These are phyloP conservation scores for Fusarium ambrosium DNA, from an alignment of 2,329 filamentous ascomycete species.

Conservation along the genomic window DNA sequence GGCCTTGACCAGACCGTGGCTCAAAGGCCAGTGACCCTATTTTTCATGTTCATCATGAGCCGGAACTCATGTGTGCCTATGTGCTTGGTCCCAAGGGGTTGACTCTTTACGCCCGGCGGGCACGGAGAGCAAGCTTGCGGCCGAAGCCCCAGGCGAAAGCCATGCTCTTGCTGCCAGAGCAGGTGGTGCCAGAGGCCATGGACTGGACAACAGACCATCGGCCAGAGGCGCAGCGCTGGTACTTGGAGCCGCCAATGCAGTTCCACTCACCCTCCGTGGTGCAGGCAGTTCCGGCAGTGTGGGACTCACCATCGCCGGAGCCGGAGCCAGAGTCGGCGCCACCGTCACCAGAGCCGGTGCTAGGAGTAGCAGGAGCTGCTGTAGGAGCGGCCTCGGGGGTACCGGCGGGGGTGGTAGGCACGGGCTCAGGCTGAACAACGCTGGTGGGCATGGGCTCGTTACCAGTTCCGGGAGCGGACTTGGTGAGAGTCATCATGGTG, in stretches of 20 bases:
- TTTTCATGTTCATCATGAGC: slow-evolving; percentile 18
- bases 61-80: not conserved
- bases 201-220: slow-evolving; percentile 63
- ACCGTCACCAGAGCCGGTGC: slow-evolving; percentile 39
- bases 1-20: not conserved
- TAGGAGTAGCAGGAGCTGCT: slow-evolving; percentile 31
- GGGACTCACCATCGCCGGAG: slow-evolving; percentile 47
- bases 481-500: slow-evolving; percentile 44
- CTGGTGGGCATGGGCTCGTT: slow-evolving; percentile 26
- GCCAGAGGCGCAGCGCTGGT: slow-evolving; percentile 74
- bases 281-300: slow-evolving; percentile 60
- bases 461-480: slow-evolving; percentile 33
- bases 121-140: slow-evolving; percentile 37
- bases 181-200: slow-evolving; percentile 68
- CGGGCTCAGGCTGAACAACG: slow-evolving; percentile 9
- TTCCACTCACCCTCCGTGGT: slow-evolving; percentile 69
- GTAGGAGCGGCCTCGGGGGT: slow-evolving; percentile 30
- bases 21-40: not conserved
- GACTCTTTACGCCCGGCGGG: slow-evolving; percentile 23
- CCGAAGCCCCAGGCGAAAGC: slow-evolving; percentile 42
- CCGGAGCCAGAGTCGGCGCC: slow-evolving; percentile 35
- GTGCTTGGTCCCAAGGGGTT: slow-evolving; percentile 2
- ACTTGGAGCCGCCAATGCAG: slow-evolving; percentile 67
- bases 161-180: slow-evolving; percentile 51
- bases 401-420: slow-evolving; percentile 20